phyloP scores from a whole-genome alignment of 177 flowering plant genomes.

The Tripterygium wilfordii region DNA sequence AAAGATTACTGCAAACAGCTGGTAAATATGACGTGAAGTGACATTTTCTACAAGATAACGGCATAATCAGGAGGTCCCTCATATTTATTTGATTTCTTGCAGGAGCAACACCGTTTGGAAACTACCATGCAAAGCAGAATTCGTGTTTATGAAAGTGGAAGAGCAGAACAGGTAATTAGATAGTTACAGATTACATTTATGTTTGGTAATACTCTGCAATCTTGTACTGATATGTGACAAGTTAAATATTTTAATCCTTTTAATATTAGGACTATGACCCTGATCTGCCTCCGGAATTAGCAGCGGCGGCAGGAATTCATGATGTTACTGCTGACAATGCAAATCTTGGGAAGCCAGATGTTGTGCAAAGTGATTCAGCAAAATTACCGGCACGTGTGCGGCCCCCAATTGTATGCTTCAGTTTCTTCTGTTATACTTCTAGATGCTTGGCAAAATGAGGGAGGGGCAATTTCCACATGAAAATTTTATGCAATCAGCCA shows the following conservation, averaged over 20 bases:
- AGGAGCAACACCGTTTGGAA: slow-evolving; percentile 91
- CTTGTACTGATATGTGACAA: background rate
- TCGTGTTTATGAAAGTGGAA: slow-evolving; percentile 92
- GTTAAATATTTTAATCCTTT: background rate
- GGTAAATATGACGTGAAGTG: slow-evolving; percentile 36
- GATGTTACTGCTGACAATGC: slow-evolving; percentile 29
- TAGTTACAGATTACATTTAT: background rate
- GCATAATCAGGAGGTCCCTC: too few species aligned
- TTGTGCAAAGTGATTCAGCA: slow-evolving; percentile 24
- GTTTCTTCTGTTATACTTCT: too few species aligned
- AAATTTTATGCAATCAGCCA: too few species aligned
- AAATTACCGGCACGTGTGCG: slow-evolving; percentile 30
- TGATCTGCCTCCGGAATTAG: slow-evolving; percentile 45
- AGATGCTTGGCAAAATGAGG: too few species aligned
- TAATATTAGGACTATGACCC: slow-evolving; percentile 40
- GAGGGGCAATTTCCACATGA: too few species aligned
- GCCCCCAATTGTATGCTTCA: too few species aligned
- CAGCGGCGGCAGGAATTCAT: slow-evolving; percentile 42
- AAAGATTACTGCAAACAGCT: slow-evolving; percentile 93
- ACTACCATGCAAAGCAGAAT: slow-evolving; percentile 97
- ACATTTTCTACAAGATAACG: too few species aligned
- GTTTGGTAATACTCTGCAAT: too few species aligned
- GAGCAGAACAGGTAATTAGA: slow-evolving; percentile 78
- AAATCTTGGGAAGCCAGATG: slow-evolving; percentile 24
- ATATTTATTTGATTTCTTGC: slow-evolving; percentile 18